Evolutionary conservation across 345 rosid species (phyloP).

Genomic region (Chamaenerion angustifolium): DNA sequence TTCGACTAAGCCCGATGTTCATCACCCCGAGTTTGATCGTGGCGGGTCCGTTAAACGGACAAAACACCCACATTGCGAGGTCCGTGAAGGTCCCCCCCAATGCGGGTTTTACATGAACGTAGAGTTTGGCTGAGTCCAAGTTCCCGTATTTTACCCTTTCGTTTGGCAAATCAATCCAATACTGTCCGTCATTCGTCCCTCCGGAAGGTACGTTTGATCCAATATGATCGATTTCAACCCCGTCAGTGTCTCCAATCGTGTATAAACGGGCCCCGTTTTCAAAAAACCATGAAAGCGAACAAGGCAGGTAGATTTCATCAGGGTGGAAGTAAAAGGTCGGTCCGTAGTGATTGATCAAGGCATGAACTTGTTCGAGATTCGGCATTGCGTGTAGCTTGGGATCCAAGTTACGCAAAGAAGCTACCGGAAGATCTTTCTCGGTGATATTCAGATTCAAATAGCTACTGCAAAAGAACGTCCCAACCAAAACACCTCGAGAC

Average conservation of each 20-base stretch:
- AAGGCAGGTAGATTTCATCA: slow-evolving; percentile 49
- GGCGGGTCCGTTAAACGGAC: slow-evolving; percentile 85
- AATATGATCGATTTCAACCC: slow-evolving; percentile 29
- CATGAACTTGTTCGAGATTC: slow-evolving; percentile 50
- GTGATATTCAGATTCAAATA: slow-evolving; percentile 7
- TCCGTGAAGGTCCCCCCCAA: slow-evolving; percentile 79
- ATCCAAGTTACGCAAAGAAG: slow-evolving; percentile 55
- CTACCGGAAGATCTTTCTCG: slow-evolving; percentile 22
- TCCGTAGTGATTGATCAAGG: slow-evolving; percentile 55
- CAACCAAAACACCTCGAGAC: slow-evolving; percentile 58
- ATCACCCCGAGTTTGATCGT: slow-evolving; percentile 47
- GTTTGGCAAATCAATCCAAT: slow-evolving; percentile 60
- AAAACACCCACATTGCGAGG: slow-evolving; percentile 77
- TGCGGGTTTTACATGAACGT: slow-evolving; percentile 71
- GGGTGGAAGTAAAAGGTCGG: slow-evolving; percentile 63
- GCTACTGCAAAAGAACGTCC: slow-evolving; percentile 59
- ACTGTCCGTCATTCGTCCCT: slow-evolving; percentile 46
- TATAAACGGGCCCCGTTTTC: slow-evolving; percentile 47
- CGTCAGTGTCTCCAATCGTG: slow-evolving; percentile 20
- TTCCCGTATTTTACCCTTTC: slow-evolving; percentile 37
- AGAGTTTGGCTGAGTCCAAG: slow-evolving; percentile 57
- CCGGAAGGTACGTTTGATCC: slow-evolving; percentile 69
- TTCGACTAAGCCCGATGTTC: slow-evolving; percentile 31
- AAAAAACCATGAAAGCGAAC: slow-evolving; percentile 56
- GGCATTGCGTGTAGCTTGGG: slow-evolving; percentile 60